Conservation (phyloP, 106 monocot genomes). For the Phalaenopsis equestris region DNA sequence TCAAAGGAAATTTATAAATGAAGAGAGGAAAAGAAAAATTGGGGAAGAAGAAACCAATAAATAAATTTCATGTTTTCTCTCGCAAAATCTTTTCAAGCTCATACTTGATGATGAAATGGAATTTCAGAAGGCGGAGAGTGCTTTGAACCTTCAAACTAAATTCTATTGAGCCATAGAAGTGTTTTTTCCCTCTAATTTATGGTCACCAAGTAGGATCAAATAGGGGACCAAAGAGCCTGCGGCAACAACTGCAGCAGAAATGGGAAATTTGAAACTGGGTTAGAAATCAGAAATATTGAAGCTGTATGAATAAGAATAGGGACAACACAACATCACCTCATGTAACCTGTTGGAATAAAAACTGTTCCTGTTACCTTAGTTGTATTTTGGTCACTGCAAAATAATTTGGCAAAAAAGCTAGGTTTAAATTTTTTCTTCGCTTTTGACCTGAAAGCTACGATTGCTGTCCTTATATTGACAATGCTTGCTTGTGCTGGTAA, state of each 20-base stretch:
- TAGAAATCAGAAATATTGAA: not conserved
- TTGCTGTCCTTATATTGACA: not conserved
- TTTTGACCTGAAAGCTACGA: not conserved
- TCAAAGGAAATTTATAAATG: too few species aligned
- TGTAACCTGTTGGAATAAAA: not conserved
- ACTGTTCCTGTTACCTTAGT: not conserved
- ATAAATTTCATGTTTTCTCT: not conserved
- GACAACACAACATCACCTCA: too few species aligned
- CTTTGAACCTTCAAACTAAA: not conserved
- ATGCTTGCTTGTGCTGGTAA: not conserved
- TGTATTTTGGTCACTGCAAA: not conserved
- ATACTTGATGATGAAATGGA: not conserved
- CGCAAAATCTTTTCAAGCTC: not conserved
- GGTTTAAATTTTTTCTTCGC: not conserved
- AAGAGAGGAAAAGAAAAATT: too few species aligned
- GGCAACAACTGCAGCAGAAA: too few species aligned
- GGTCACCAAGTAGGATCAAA: not conserved
- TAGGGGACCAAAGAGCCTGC: too few species aligned
- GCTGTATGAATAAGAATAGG: not conserved
- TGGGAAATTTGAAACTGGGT: too few species aligned
- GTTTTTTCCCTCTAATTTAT: not conserved
- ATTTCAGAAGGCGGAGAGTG: not conserved
- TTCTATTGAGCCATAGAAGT: not conserved
- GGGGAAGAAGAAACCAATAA: too few species aligned
- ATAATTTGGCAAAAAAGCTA: too few species aligned